These are phyloP conservation scores for Botryotinia narcissicola DNA, from an alignment of 2,329 filamentous ascomycete species.

Conservation along the genomic window DNA sequence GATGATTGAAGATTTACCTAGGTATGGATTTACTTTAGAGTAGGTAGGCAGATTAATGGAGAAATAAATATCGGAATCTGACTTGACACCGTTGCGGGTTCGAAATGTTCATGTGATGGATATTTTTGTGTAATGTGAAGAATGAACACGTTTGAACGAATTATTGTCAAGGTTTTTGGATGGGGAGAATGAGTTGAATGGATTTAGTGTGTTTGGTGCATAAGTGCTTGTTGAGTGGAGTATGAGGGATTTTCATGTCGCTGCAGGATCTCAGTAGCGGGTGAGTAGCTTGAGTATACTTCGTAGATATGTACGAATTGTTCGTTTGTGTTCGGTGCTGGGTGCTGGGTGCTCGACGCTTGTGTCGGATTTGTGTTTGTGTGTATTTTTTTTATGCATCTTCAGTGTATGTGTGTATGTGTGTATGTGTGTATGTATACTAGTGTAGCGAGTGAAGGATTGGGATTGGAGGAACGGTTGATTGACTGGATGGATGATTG, in stretches of 20 bases:
- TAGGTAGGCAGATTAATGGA: background rate
- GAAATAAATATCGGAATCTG: background rate
- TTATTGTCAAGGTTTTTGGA: background rate
- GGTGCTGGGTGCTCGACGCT: too few species aligned
- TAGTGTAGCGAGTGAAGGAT: too few species aligned
- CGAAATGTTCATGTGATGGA: background rate
- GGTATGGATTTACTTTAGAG: slow-evolving; percentile 2
- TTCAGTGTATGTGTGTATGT: background rate
- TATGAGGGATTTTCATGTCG: background rate
- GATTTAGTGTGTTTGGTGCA: background rate
- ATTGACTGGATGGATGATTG: too few species aligned
- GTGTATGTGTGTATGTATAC: background rate
- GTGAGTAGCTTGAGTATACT: background rate
- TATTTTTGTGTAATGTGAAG: background rate
- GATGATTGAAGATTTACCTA: background rate
- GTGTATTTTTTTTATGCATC: background rate
- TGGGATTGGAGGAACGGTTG: too few species aligned
- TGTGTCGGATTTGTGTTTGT: background rate
- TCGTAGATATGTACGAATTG: background rate
- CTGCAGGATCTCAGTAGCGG: background rate
- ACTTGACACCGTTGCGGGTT: background rate
- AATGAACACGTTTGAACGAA: background rate
- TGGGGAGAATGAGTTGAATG: background rate
- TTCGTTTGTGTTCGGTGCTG: background rate
- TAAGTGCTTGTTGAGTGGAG: background rate